Base-by-base conservation (phyloP, 805 yeast genomes). In the Cyberlindnera americana region DNA sequence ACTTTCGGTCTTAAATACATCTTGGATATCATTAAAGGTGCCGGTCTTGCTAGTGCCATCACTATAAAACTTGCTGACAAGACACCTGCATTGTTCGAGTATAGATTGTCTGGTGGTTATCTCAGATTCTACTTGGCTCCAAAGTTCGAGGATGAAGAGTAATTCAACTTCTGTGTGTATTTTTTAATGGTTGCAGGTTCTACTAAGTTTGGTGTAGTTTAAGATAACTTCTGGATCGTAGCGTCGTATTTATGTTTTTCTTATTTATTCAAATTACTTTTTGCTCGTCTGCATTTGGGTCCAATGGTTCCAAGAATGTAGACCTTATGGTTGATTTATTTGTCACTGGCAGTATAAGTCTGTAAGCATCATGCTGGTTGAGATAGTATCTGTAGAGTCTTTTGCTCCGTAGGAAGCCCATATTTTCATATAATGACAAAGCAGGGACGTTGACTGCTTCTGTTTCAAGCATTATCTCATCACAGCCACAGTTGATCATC, bases 81-180 rank as follows among this genome's bases (percentile, higher is more conserved):
- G 60, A 81, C 93, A 13, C 99, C 99, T 24, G 95, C 97, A 29
- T 70, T 89, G 62, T 88, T 93, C 59, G 97, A 91, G 69, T 93
- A 83, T 69, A 83, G 83, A 65, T 72, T 93, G 60, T 81, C 88
- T 47, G 84, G 91, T 64, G 99, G 99, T 39, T 86, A 87, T 66
- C 72, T 93, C 63, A 83, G 96, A 63, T 93, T 85, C 77, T 93
- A 86, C 77, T 76, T 93, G 64, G 99, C 99, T 54, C 99, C 99
- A 44, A 91, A 93, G 75, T 88, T 93, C 62, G 96, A 85, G 50
- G 98, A 90, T 49, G 95, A 86, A 49, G 93, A 85, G 31, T 47
- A 35, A 39, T 11, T 19, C 5, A 26, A 19, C 11, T 19, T 23
- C 8, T 21, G 13, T 10, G 24, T 33, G 10, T 7, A 4, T 17